Conservation (phyloP, 2,329 filamentous ascomycete genomes). For the Calonectria ilicicola region DNA sequence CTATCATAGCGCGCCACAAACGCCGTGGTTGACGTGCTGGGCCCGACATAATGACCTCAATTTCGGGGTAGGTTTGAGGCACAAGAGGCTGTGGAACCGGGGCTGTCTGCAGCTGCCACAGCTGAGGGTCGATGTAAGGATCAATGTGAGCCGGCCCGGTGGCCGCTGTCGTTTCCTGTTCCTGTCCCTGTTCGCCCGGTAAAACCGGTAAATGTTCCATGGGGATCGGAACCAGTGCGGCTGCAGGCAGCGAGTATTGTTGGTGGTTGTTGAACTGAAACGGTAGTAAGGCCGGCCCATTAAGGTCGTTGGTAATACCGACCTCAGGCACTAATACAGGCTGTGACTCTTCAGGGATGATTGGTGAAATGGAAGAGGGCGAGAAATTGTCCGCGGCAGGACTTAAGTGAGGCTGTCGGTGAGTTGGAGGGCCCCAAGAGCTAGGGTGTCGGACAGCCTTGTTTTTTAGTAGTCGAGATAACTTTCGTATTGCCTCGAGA, state of each 20-base stretch:
- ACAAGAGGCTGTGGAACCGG: background rate
- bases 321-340: too few relatives aligned
- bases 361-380: accelerated
- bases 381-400: too few relatives aligned
- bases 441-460: background rate
- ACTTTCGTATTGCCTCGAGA: background rate
- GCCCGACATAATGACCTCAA: background rate
- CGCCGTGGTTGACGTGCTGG: background rate
- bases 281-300: too few relatives aligned
- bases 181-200: background rate
- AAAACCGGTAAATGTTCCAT: too few relatives aligned
- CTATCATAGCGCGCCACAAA: background rate
- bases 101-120: background rate
- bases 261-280: background rate
- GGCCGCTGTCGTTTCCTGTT: too few relatives aligned
- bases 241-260: background rate
- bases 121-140: too few relatives aligned
- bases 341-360: too few relatives aligned
- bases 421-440: background rate
- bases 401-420: background rate
- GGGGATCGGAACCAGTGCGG: background rate
- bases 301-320: too few relatives aligned
- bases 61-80: background rate
- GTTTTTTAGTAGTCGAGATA: background rate
- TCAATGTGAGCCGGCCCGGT: background rate